These are phyloP conservation scores for Neonectria neomacrospora DNA, from an alignment of 2,329 filamentous ascomycete genomes.

Conservation along the genomic window DNA sequence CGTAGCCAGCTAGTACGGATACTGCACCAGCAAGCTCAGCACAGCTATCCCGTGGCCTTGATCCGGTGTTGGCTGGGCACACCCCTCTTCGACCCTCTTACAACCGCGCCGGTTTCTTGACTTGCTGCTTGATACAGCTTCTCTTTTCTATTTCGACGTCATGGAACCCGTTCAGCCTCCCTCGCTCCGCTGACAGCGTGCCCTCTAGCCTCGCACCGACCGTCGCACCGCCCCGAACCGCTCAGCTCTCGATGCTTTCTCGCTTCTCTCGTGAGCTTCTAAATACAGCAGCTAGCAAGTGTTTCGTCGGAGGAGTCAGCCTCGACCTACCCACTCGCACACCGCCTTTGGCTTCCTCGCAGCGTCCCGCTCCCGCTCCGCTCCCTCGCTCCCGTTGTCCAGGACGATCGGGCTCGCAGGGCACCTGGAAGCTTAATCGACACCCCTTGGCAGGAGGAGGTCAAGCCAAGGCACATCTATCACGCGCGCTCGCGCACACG, in stretches of 20 bases:
- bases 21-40: not conserved
- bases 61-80: not conserved
- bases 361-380: constrained; percentile 44
- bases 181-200: constrained; percentile 7
- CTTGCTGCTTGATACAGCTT: not conserved
- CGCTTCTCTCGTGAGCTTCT: constrained; percentile 21
- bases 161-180: constrained; percentile 10
- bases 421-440: constrained; percentile 9
- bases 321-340: constrained; percentile 38
- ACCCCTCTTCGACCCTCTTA: constrained; percentile 3
- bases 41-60: constrained; percentile 4
- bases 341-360: constrained; percentile 39
- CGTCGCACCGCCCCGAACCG: constrained; percentile 17
- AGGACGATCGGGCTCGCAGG: constrained; percentile 34
- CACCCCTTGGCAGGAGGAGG: constrained; percentile 2
- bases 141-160: constrained; percentile 7
- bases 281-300: not conserved
- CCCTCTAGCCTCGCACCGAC: not conserved
- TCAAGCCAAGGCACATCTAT: not conserved
- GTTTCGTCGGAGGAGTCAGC: constrained; percentile 25
- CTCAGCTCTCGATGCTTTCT: constrained; percentile 4
- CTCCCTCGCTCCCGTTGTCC: constrained; percentile 42
- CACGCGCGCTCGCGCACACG: constrained; percentile 26
- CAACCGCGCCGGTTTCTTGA: not conserved
- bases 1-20: too few species aligned